These are phyloP conservation scores for Phytophthora cajani DNA, from an alignment of 352 stramenopile species.

Conservation along the genomic window DNA sequence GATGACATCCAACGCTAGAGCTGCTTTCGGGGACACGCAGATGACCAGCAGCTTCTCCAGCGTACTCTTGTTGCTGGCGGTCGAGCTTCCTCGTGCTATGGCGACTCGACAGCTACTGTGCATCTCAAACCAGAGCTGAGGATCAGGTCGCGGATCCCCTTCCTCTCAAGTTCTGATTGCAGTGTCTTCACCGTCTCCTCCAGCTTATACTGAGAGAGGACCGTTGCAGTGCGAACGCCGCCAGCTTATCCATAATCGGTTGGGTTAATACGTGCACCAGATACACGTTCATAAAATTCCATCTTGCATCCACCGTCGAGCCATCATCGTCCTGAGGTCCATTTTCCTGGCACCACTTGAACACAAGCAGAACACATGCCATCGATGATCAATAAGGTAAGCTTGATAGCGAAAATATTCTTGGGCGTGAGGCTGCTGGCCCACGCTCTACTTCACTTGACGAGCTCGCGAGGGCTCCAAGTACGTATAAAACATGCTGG, in stretches of 20 bases:
- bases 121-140: constrained; percentile 71
- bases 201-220: constrained; percentile 52
- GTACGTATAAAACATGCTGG: constrained; percentile 29
- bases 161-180: constrained; percentile 45
- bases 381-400: constrained; percentile 42
- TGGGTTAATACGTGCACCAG: neutral
- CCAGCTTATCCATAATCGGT: constrained; percentile 33
- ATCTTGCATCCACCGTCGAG: neutral
- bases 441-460: neutral
- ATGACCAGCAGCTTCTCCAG: constrained; percentile 67
- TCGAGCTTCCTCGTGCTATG: constrained; percentile 31
- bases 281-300: too few species aligned
- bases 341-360: constrained; percentile 3
- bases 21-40: constrained; percentile 36
- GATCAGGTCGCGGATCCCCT: constrained; percentile 30
- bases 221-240: constrained; percentile 57
- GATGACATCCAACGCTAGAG: constrained; percentile 43
- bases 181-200: constrained; percentile 37
- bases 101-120: constrained; percentile 50
- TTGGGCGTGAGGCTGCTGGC: constrained; percentile 10
- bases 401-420: constrained; percentile 38
- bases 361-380: neutral
- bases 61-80: constrained; percentile 25
- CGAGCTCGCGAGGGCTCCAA: neutral
- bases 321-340: constrained; percentile 14